phyloP scores from a whole-genome alignment of 2,329 filamentous ascomycete genomes.

The Fusarium torulosum region DNA sequence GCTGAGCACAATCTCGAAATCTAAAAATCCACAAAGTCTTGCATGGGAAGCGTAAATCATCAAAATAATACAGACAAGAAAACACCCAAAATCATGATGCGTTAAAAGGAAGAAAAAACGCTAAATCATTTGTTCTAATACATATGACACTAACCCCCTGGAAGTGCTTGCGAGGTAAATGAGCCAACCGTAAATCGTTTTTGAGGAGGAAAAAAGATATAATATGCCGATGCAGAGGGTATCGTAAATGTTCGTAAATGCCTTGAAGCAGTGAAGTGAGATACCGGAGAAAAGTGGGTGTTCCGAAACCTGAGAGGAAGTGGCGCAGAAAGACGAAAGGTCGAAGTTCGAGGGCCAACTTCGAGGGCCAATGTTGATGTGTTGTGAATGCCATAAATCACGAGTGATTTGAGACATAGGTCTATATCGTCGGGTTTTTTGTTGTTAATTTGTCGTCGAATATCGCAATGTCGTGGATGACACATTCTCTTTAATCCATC shows the following conservation, averaged over 20 bases:
- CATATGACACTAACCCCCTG: slow-evolving; percentile 38
- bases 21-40: slow-evolving; percentile 25
- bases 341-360: not conserved
- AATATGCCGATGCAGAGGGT: slow-evolving; percentile 29
- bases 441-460: not conserved
- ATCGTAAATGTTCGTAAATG: slow-evolving; percentile 41
- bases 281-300: slow-evolving; percentile 16
- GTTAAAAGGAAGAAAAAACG: slow-evolving; percentile 6
- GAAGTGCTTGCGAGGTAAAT: slow-evolving; percentile 28
- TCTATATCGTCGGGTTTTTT: not conserved
- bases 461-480: not conserved
- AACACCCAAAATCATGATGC: not conserved
- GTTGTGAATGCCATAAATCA: not conserved
- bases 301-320: not conserved
- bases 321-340: not conserved
- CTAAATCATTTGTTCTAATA: slow-evolving; percentile 18
- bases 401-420: not conserved
- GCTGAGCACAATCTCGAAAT: slow-evolving; percentile 12
- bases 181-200: not conserved
- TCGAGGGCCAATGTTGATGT: not conserved
- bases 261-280: slow-evolving; percentile 26
- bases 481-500: slow-evolving; percentile 55
- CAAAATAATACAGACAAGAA: slow-evolving; percentile 26
- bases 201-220: slow-evolving; percentile 5
- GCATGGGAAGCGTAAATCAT: slow-evolving; percentile 28